Evolutionary conservation across 148 eudicot species (phyloP), one percentile per base, ranked within the genome.

Genomic region (Amaranthus hypochondriacus): DNA sequence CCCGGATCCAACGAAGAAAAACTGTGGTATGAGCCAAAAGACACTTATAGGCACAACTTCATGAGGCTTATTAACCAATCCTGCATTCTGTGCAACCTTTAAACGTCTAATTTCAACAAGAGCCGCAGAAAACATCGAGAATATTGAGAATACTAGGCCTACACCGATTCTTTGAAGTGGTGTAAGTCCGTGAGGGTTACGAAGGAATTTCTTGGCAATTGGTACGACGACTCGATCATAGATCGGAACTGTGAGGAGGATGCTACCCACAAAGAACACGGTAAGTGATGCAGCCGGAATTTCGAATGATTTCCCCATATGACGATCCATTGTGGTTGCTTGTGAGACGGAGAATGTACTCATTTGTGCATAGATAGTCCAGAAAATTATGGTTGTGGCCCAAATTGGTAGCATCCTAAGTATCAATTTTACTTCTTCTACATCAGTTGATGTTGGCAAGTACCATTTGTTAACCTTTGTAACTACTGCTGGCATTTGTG

Each of bases 281-380:
- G 97, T 87, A 6, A 94, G 81, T 8, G 98, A 88, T 28, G 96
- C 98, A 0, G 96, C 83, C 0, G 98, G 98, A 73, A 94, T 94
- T 61, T 90, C 11, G 76, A 94, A 94, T 0, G 85, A 80, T 48
- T 57, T 69, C 21, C 91, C 91, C 3, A 94, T 77, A 83, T 80
- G 89, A 67, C 97, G 91, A 78, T 91, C 83, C 97, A 94, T 89
- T 56, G 96, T 90, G 49, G 93, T 78, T 43, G 98, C 95, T 80
- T 94, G 97, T 8, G 98, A 82, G 18, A 94, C 98, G 2, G 98
- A 94, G 61, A 94, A 88, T 61, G 98, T 94, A 18, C 96, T 83
- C 96, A 94, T 89, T 72, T 94, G 98, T 44, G 97, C 98, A 78
- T 94, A 88, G 50, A 92, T 77, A 1, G 97, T 91, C 97, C 98